phyloP scores from a whole-genome alignment of 805 yeast species.

The Candida manassasensis region DNA sequence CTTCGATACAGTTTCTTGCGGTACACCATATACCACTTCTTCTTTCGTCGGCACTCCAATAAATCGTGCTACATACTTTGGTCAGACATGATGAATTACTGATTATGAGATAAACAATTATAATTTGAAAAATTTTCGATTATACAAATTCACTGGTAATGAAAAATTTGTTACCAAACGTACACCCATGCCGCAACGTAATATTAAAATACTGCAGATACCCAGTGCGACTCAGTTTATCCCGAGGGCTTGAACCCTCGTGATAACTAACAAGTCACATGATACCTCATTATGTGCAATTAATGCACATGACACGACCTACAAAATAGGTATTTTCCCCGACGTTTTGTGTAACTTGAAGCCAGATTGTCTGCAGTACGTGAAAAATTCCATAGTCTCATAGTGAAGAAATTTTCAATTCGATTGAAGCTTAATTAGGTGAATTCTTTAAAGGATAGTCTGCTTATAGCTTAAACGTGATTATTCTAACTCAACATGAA shows the following conservation, averaged over 20 bases:
- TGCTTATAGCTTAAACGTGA: constrained; percentile 74
- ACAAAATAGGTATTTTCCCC: neutral
- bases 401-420: constrained; percentile 2
- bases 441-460: constrained; percentile 63
- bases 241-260: neutral
- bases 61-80: constrained; percentile 4
- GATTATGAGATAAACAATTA: constrained; percentile 1
- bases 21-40: no score
- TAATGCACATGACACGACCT: neutral
- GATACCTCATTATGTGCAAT: neutral
- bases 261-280: neutral
- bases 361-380: neutral
- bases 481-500: constrained; percentile 68
- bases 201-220: neutral
- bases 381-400: neutral
- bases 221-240: neutral
- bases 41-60: no score
- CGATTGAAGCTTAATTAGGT: neutral
- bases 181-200: constrained; percentile 1
- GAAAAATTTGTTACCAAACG: neutral
- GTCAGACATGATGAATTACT: constrained; percentile 4
- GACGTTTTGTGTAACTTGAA: neutral
- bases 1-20: no score
- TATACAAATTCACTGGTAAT: neutral
- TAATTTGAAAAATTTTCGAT: constrained; percentile 1